Conservation (phyloP, 208 protist species). For the Trypanosoma vivax region DNA sequence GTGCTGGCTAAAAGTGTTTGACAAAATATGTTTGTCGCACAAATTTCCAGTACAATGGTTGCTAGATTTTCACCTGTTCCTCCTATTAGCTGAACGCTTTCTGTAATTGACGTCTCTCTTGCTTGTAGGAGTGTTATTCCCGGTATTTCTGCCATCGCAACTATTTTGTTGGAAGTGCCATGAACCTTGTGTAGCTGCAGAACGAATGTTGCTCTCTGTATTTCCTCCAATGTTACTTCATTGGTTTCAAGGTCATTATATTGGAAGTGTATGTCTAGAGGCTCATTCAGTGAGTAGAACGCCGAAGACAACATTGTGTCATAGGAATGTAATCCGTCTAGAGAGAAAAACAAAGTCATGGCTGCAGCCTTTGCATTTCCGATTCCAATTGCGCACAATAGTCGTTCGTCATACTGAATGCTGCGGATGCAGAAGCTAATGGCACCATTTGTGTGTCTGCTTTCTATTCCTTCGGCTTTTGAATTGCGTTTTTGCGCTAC, state of each 20-base stretch:
- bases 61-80: constrained; percentile 40
- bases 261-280: constrained; percentile 62
- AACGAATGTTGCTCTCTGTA: constrained; percentile 53
- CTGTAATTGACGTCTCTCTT: constrained; percentile 37
- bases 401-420: constrained; percentile 28
- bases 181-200: constrained; percentile 64
- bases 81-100: constrained; percentile 39
- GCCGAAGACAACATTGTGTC: constrained; percentile 76
- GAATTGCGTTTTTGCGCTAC: constrained; percentile 13
- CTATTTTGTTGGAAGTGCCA: constrained; percentile 27
- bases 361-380: constrained; percentile 24
- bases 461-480: neutral
- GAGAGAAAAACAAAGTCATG: constrained; percentile 50
- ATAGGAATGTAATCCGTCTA: constrained; percentile 66
- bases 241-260: constrained; percentile 56
- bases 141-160: constrained; percentile 74
- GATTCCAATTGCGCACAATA: constrained; percentile 29
- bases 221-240: constrained; percentile 37
- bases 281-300: constrained; percentile 45
- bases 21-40: constrained; percentile 53
- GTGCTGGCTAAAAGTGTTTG: too few relatives aligned
- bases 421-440: constrained; percentile 56
- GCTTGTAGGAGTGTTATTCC: constrained; percentile 45
- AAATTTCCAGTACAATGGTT: constrained; percentile 41
- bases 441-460: constrained; percentile 17